A percentile compares a stretch with the other conserved stretches of the same genome.
Conservation (phyloP, 257 asterid species). For the Solanum ossicruentum region DNA sequence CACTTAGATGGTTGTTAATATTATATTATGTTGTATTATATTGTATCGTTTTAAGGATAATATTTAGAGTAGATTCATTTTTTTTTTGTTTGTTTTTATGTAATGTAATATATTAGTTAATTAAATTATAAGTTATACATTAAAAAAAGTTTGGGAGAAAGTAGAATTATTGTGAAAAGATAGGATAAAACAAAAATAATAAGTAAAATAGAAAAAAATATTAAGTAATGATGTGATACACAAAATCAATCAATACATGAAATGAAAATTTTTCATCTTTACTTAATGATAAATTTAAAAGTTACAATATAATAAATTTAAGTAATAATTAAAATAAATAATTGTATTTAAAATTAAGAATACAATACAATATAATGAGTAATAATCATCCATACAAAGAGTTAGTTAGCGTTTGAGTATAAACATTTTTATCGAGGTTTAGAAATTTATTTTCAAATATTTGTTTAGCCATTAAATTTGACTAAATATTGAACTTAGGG, state of each 20-base stretch:
- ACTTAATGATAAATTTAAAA: neutral
- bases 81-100: too few relatives aligned
- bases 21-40: neutral
- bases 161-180: neutral
- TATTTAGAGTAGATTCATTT: neutral
- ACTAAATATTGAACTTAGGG: neutral
- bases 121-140: too few relatives aligned
- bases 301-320: neutral
- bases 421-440: neutral
- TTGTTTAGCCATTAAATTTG: neutral
- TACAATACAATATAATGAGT: neutral
- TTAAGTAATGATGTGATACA: rapidly evolving
- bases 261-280: neutral
- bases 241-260: neutral
- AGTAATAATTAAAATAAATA: neutral
- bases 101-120: too few relatives aligned
- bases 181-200: neutral
- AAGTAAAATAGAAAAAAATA: neutral
- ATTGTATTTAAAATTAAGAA: neutral
- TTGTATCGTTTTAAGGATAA: neutral
- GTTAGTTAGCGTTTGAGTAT: neutral
- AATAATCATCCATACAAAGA: neutral
- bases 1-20: neutral
- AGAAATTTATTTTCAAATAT: neutral
- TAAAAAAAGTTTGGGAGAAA: too few relatives aligned